Base-by-base conservation (phyloP, 1,284 basidiomycete species). In the Ceratobasidium sp. region DNA sequence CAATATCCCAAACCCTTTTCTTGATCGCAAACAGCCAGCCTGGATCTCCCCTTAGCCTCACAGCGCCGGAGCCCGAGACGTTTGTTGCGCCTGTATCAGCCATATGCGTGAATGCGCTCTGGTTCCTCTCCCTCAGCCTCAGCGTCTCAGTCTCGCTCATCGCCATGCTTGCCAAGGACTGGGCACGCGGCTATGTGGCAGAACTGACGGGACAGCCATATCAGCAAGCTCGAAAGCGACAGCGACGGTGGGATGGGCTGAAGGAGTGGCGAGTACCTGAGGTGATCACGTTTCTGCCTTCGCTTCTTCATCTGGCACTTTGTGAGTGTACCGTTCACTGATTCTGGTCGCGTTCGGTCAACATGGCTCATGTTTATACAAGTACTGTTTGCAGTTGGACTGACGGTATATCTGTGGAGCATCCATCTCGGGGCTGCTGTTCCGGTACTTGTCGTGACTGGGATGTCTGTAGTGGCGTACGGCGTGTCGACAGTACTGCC, bases 81-180 rank as follows among this genome's bases (percentile, higher is more conserved):
- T 71, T 71, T 26, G 39, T 10, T 1, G 53, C 55, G 40, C 18
- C 69, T 40, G 3, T 23, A 20, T 26, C 69, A 1, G 55, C 15
- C 12, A 42, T 71, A n/a, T 71, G 55, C 13, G 55, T 71, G 2
- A 71, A 71, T 40, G 20, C 55, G 18, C 56, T 71, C 1, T 71
- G 69, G 69, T 71, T 71, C 55, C 40, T 71, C 13, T 71, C 69
- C 20, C 56, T 71, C 15, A 55, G 51, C 33, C 28, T 71, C 6
- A 70, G 68, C 40, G 68, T 70, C 39, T 55, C 49, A 7, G 68
- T 70, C 12, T 70, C 68, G 15, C 56, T 71, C 28, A 40, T 71
- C 3, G 44, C 69, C 18, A 71, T 71, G 69, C 69, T 71, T 18
- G 69, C 39, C 33, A 71, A 71, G 56, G 53, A 60, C 56, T 71